phyloP scores from a whole-genome alignment of 2,329 filamentous ascomycete genomes.

The Neonectria coccinea region DNA sequence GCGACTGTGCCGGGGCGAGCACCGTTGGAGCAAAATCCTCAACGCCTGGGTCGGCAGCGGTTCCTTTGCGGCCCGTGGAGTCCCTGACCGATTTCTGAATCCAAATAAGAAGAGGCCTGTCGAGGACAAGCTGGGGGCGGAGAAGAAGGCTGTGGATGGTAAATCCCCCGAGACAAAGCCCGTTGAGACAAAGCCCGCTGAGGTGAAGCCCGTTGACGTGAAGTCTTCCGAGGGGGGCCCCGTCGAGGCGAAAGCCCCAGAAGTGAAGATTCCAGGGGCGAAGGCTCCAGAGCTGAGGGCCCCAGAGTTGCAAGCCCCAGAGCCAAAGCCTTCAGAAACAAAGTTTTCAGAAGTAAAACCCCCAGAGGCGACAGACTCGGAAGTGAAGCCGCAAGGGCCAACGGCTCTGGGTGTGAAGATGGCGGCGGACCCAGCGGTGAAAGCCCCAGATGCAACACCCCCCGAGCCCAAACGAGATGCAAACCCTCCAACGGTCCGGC shows the following conservation, averaged over 20 bases:
- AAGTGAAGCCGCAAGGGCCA: background rate
- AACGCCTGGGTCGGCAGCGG: slow-evolving; percentile 84
- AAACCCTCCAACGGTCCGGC: background rate
- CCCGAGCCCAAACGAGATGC: background rate
- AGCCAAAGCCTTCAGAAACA: background rate
- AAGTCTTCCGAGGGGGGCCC: no score
- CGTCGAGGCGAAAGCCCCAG: background rate
- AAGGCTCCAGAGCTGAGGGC: background rate
- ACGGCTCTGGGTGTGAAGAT: background rate
- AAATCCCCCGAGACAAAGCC: slow-evolving; percentile 30
- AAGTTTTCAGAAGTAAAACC: background rate
- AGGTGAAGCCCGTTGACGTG: slow-evolving; percentile 28
- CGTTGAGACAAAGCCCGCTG: slow-evolving; percentile 18
- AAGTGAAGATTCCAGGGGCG: background rate
- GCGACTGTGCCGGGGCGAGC: slow-evolving; percentile 77
- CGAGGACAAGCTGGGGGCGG: slow-evolving; percentile 30
- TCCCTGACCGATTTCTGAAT: slow-evolving; percentile 79
- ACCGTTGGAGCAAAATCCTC: slow-evolving; percentile 83
- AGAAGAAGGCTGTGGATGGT: slow-evolving; percentile 32
- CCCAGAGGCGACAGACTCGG: background rate
- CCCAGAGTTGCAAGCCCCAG: background rate
- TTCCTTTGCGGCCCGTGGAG: slow-evolving; percentile 75
- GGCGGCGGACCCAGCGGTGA: background rate
- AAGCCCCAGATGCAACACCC: background rate
- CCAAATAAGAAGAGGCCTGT: slow-evolving; percentile 48